Conservation (phyloP, 306 rosid genomes). For the Sicyos edulis region DNA sequence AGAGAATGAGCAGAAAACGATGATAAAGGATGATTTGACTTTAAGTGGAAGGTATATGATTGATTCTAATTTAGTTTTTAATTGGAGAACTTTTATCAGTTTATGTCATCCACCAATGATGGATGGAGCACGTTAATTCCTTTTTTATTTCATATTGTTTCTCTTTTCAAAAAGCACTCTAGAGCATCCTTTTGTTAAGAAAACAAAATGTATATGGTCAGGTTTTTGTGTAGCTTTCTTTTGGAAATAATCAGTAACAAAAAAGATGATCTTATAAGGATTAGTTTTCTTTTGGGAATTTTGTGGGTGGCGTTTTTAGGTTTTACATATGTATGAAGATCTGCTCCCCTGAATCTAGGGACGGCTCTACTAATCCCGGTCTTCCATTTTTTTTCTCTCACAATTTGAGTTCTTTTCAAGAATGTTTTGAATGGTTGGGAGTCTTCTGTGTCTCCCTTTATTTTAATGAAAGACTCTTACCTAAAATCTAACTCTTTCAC, state of each 20-base stretch:
- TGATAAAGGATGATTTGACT: conserved; percentile 43
- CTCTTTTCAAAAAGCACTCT: neutral
- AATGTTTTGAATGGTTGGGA: neutral
- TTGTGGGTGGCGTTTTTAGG: neutral
- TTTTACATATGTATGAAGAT: neutral
- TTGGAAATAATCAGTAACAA: neutral
- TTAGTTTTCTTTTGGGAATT: neutral
- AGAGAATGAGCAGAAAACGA: conserved; percentile 63
- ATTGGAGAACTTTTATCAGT: neutral
- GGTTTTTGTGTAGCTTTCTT: conserved; percentile 8
- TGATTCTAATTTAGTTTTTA: conserved; percentile 10
- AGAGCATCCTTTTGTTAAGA: neutral
- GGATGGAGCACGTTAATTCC: neutral
- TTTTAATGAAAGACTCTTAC: neutral
- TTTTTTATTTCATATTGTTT: neutral
- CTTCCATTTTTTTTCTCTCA: neutral
- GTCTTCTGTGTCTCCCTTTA: neutral
- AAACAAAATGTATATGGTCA: neutral
- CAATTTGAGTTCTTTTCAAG: neutral
- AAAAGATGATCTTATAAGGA: neutral
- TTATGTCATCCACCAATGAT: neutral
- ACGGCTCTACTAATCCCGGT: neutral
- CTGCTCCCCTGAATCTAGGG: neutral
- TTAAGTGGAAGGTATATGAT: conserved; percentile 49
- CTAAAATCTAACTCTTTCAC: neutral